Evolutionary conservation across 805 yeast genomes (phyloP), one percentile per base, ranked within the genome.

Genomic region (Yamadazyma nakazawae): DNA sequence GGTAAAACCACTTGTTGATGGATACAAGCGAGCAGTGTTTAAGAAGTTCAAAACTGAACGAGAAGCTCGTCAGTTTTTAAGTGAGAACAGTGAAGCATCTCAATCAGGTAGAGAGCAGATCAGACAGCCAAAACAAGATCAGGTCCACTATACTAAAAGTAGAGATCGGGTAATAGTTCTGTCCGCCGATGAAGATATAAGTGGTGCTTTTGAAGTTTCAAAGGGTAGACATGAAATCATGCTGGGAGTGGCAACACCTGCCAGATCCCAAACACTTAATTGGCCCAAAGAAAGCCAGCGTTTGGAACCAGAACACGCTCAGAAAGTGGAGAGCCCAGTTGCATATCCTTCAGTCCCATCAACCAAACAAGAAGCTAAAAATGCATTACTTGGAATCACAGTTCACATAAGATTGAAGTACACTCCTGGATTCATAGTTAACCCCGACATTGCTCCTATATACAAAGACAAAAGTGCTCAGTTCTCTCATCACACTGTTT

Each of bases 11-110:
- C 78, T 80, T 38, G 85, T 82, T 0, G 53, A 56, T 6, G 88
- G 91, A 0, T 83, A 61, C 53, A 48, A 75, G 3, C 79, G 81
- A 2, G 85, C 89, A 6, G 56, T 59, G 12, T 83, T 59, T 63
- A 85, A 83, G 61, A 76, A 76, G 53, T 87, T 87, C 57, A 52
- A 58, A 10, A 62, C 78, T 1, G 45, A 24, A 0, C 53, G n/a
- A 5, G 48, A 40, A 3, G 48, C 44, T n/a, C 17, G 24, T 9
- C 19, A 34, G 4, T 45, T 35, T 36, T n/a, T 40, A 21, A 7
- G 2, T 6, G 43, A 13, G 12, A 40, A 32, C 13, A n/a, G 14
- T 21, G 30, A 24, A 3, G 32, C 32, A 38, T 13, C 9, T 16
- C 17, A 24, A 37, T 16, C 40, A 24, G 19, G 8, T 25, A 37